Evolutionary conservation across 1,139 yeast species (phyloP).

Genomic region (Kurtzmaniella quercitrusa): DNA sequence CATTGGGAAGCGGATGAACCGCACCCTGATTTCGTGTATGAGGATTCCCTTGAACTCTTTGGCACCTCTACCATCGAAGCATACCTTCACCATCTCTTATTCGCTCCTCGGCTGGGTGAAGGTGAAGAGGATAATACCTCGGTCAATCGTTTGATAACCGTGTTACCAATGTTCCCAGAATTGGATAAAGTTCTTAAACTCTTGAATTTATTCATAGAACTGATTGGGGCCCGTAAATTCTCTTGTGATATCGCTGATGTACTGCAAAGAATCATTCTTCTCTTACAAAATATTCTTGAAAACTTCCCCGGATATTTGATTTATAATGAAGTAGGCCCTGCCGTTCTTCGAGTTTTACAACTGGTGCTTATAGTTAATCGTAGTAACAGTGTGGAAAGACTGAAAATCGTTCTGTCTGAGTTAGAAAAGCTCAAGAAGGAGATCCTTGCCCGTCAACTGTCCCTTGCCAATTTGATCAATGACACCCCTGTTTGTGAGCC

Average conservation of each 20-base stretch:
- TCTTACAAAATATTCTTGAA: slow-evolving; percentile 28
- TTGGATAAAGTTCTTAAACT: slow-evolving; percentile 49
- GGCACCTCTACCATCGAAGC: slow-evolving; percentile 1
- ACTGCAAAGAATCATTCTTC: slow-evolving; percentile 33
- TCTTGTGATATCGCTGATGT: slow-evolving; percentile 17
- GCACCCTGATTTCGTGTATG: slow-evolving; percentile 1
- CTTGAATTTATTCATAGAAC: slow-evolving; percentile 19
- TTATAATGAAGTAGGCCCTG: slow-evolving; percentile 38
- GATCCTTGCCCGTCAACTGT: slow-evolving; percentile 34
- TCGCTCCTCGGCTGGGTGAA: neutral
- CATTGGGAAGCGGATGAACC: neutral
- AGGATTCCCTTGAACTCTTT: neutral
- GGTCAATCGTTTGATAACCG: slow-evolving; percentile 45
- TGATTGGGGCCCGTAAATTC: slow-evolving; percentile 19
- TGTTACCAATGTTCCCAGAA: slow-evolving; percentile 65
- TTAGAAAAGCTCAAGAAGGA: slow-evolving; percentile 24
- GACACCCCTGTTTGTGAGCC: slow-evolving; percentile 9
- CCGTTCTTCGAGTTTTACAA: slow-evolving; percentile 27
- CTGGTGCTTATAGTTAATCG: neutral
- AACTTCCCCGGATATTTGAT: slow-evolving; percentile 38
- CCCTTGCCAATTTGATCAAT: slow-evolving; percentile 27
- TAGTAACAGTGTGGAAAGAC: neutral
- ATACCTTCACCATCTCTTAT: neutral
- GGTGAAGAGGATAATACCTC: slow-evolving; percentile 22
- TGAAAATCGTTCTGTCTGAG: slow-evolving; percentile 6